Base-by-base conservation (phyloP, 495 filamentous ascomycete genomes). In the Annulohypoxylon stygium region DNA sequence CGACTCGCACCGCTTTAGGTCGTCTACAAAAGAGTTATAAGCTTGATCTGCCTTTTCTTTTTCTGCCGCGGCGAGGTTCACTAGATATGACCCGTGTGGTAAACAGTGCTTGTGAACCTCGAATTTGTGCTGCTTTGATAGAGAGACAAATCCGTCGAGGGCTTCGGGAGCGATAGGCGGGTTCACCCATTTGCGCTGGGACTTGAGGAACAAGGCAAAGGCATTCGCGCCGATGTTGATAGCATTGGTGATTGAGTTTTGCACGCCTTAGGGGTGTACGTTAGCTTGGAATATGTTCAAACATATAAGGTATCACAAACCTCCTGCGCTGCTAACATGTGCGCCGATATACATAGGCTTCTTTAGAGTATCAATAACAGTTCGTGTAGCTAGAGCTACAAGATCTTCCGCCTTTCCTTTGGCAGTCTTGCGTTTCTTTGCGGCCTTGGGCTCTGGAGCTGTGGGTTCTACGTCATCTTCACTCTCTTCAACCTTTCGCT, bases 121-220 rank as follows among this genome's bases (percentile, higher is more conserved):
- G 79, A 95, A 97, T 33, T 85, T 82, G 75, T 97, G 89, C 70
- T 92, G 84, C 39, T 84, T 81, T 71, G 91, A 93, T 33, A 88
- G 81, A 26, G 84, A 81, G 63, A 83, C 85, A 83, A 97, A 99
- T 16, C 88, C 84, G 36, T 90, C 85, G 54, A 84, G 80, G 39
- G 91, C 87, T 16, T 93, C 90, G 62, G 88, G 80, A 34, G 90
- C 85, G 2, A 98, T 83, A 10, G 91, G 87, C 0, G 95, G 94
- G 73, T 91, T 95, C n/a, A 86, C 83, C 96, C 96, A 99, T 83
- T 97, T 98, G 45, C 93, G 89, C 78, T 98, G 97, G 0, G 92
- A 96, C 78, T 98, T 98, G 64, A 98, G 86, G 81, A 99, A 99
- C 20, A 98, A 81, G 12, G 96, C 96, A 70, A 98, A 96, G 20